Conservation (phyloP, 2,329 filamentous ascomycete genomes). For the Colletotrichum chlorophyti region DNA sequence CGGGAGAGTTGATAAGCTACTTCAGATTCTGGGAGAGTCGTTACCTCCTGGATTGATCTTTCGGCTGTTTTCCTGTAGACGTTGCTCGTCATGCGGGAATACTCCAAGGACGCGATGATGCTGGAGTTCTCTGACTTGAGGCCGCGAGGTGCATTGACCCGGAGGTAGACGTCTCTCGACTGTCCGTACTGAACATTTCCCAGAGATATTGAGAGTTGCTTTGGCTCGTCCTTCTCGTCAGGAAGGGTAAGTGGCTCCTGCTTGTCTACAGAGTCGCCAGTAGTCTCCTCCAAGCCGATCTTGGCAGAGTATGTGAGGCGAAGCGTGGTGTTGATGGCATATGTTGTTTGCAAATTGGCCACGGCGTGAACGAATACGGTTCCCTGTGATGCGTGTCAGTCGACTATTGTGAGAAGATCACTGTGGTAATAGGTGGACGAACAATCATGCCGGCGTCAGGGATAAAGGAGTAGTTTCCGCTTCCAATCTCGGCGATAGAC, state of each 20-base stretch:
- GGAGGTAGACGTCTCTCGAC: slow-evolving; percentile 60
- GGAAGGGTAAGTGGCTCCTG: slow-evolving; percentile 32
- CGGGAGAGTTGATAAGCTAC: slow-evolving; percentile 61
- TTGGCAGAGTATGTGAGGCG: slow-evolving; percentile 45
- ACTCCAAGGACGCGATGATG: slow-evolving; percentile 29
- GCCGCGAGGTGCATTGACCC: slow-evolving; percentile 34
- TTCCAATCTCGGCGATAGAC: slow-evolving; percentile 63
- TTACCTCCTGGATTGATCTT: slow-evolving; percentile 30
- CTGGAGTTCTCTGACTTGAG: not conserved
- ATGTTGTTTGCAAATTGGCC: slow-evolving; percentile 66
- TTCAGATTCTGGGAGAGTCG: slow-evolving; percentile 39
- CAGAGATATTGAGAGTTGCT: slow-evolving; percentile 46
- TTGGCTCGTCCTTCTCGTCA: slow-evolving; percentile 16
- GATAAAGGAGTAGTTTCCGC: slow-evolving; percentile 67
- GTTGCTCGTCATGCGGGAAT: slow-evolving; percentile 31
- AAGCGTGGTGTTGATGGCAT: slow-evolving; percentile 54
- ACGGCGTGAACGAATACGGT: slow-evolving; percentile 69
- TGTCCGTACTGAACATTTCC: slow-evolving; percentile 68
- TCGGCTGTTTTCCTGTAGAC: slow-evolving; percentile 5
- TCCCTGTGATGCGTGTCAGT: slow-evolving; percentile 41
- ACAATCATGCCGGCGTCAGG: slow-evolving; percentile 67
- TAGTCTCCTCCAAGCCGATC: slow-evolving; percentile 46
- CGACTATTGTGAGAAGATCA: not conserved
- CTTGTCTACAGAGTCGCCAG: slow-evolving; percentile 46
- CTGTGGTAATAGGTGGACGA: slow-evolving; percentile 15